Percentiles rank a stretch among this genome's conserved stretches.
phyloP scores from a whole-genome alignment of 352 stramenopile genomes.

The Lagenidium giganteum region DNA sequence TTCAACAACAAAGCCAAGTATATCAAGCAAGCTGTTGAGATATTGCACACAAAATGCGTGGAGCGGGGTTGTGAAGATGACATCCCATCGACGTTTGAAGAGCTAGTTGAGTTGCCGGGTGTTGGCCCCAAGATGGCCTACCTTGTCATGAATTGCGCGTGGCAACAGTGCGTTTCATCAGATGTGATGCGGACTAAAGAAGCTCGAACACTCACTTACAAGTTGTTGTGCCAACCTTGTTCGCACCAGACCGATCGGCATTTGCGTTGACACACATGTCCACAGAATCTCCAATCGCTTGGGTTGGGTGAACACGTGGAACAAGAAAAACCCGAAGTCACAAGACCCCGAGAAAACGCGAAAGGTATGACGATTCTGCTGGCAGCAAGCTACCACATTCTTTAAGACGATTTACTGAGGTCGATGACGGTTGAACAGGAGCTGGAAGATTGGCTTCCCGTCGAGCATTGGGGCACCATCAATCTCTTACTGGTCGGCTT shows the following conservation, averaged over 20 bases:
- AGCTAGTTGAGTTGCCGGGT: slow-evolving; percentile 88
- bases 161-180: slow-evolving; percentile 78
- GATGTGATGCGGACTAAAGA: too few species aligned
- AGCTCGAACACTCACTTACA: too few species aligned
- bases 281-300: slow-evolving; percentile 96
- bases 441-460: slow-evolving; percentile 93
- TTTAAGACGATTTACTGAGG: slow-evolving; percentile 1
- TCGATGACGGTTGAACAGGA: slow-evolving; percentile 32
- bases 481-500: slow-evolving; percentile 95
- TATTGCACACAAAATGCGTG: too few species aligned
- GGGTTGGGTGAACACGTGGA: slow-evolving; percentile 89
- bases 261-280: slow-evolving; percentile 97
- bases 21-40: slow-evolving; percentile 81
- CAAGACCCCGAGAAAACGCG: slow-evolving; percentile 92
- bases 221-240: too few species aligned
- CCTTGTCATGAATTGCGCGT: slow-evolving; percentile 93
- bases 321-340: slow-evolving; percentile 71
- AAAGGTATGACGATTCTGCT: slow-evolving; percentile 19
- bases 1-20: slow-evolving; percentile 96
- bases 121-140: slow-evolving; percentile 97
- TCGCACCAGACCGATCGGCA: slow-evolving; percentile 81
- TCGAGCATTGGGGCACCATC: slow-evolving; percentile 84
- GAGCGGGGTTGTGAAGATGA: slow-evolving; percentile 21
- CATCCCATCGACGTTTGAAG: slow-evolving; percentile 89
- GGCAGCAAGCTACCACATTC: background rate